Evolutionary conservation across 2,329 filamentous ascomycete species (phyloP), one percentile per base, ranked within the genome.

Genomic region (Cladosporium sp.): DNA sequence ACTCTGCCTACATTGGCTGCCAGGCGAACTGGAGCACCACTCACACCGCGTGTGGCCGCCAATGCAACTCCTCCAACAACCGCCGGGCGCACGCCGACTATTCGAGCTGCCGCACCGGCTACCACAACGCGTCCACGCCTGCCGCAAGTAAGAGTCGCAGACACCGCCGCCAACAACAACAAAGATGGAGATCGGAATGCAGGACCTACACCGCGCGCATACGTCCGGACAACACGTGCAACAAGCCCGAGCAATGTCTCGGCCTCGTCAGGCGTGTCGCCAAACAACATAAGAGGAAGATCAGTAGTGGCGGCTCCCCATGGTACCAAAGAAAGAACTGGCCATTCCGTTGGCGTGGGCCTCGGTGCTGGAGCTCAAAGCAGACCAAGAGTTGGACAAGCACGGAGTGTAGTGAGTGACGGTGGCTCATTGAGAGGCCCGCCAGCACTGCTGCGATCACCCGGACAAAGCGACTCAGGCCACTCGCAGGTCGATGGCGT

Each of bases 1-100:
- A 85, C 88, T 66, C 86, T 93, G 80, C 90, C 91, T 63, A 85
- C 88, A 66, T 86, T 93, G 4, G 84, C 89, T 69, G 81, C 87
- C 54, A 86, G 84, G 71, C 88, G 84, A 65, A 79, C 78, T 67
- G 85, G 85, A 73, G 76, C 81, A 23, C 86, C 86, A 54, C 74
- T 89, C 67, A 87, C 87, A 21, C 87, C 88, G 16, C 85, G 86
- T 71, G 80, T 89, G 61, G 73, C 53, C 23, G 62, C 67, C 46
- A 66, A 51, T 30, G 53, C 74, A 5, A 66, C 73, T 57, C 65
- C 71, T 46, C 68, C 74, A 8, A 69, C 72, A 69, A 68, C 66
- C 72, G 66, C 66, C 11, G 65, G 67, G 67, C 70, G 71, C 74
- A 70, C 66, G 70, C 74, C n/a, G 70, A 74, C 62, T 66, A 73